Evolutionary conservation across 345 rosid genomes (phyloP).

Genomic region (Aethionema arabicum): DNA sequence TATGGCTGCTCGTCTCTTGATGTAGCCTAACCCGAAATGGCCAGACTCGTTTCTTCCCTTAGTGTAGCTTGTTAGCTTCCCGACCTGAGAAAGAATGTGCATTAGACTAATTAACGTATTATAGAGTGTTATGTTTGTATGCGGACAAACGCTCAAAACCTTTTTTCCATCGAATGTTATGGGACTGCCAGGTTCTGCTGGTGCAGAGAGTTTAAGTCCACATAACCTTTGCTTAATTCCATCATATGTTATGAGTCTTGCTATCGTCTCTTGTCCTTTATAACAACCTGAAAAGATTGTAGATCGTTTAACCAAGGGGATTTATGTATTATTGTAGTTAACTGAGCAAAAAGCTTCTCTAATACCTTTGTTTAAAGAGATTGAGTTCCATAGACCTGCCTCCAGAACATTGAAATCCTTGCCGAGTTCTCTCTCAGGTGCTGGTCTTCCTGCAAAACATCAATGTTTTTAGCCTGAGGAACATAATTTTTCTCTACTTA

Average conservation of each 20-base stretch:
- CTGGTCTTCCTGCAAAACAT: slow-evolving; percentile 73
- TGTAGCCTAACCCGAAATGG: slow-evolving; percentile 76
- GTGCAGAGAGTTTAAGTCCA: slow-evolving; percentile 71
- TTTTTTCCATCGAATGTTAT: slow-evolving; percentile 67
- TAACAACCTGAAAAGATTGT: slow-evolving; percentile 62
- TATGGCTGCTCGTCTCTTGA: slow-evolving; percentile 53
- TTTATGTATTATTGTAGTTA: slow-evolving; percentile 18
- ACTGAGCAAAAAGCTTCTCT: slow-evolving; percentile 1
- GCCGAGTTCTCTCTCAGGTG: slow-evolving; percentile 83
- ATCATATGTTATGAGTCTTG: slow-evolving; percentile 82
- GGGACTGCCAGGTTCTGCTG: slow-evolving; percentile 70
- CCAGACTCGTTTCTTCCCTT: slow-evolving; percentile 43
- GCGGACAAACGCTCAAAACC: slow-evolving; percentile 34
- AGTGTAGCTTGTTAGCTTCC: slow-evolving; percentile 78
- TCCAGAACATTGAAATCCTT: slow-evolving; percentile 80
- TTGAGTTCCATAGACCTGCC: slow-evolving; percentile 87
- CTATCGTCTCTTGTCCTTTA: slow-evolving; percentile 88
- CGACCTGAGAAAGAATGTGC: slow-evolving; percentile 46
- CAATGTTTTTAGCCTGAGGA: slow-evolving; percentile 27
- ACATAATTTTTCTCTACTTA: not conserved
- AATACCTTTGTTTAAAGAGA: slow-evolving; percentile 82
- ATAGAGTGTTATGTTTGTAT: not conserved
- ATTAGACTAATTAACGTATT: not conserved
- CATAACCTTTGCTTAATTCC: slow-evolving; percentile 82
- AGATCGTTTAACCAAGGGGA: slow-evolving; percentile 13